Conservation (phyloP, 805 yeast genomes). For the Saccharomycopsis sp. region DNA sequence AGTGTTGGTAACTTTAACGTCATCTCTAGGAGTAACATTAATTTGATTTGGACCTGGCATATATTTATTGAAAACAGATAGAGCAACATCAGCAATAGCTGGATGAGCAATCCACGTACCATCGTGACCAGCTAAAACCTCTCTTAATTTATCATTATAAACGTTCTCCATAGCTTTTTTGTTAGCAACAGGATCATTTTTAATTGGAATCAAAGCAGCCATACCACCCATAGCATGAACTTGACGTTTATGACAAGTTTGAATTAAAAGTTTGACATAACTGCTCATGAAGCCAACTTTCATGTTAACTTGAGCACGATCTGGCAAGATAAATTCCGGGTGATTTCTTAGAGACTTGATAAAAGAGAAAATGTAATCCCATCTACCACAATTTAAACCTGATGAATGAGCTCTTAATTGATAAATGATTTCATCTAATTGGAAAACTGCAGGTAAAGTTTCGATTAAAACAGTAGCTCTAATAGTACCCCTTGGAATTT, state of each 20-base stretch:
- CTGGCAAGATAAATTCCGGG: conserved; percentile 57
- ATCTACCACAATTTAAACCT: conserved; percentile 70
- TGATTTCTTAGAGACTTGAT: conserved; percentile 60
- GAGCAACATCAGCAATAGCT: conserved; percentile 56
- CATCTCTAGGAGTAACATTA: conserved; percentile 39
- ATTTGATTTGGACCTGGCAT: conserved; percentile 74
- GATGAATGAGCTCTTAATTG: conserved; percentile 66
- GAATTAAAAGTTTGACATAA: conserved; percentile 56
- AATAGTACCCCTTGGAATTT: conserved; percentile 60
- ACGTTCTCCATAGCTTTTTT: conserved; percentile 61
- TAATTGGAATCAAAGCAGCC: conserved; percentile 75
- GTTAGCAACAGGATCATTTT: conserved; percentile 55
- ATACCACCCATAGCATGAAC: conserved; percentile 76
- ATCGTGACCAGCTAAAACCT: conserved; percentile 63
- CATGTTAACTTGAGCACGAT: conserved; percentile 65
- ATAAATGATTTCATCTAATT: conserved; percentile 72
- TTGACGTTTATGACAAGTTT: conserved; percentile 65
- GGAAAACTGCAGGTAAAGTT: conserved; percentile 67
- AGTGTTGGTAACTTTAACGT: conserved; percentile 45
- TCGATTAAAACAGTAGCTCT: conserved; percentile 68
- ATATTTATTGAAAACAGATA: conserved; percentile 63
- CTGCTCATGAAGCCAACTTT: conserved; percentile 61
- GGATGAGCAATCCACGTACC: conserved; percentile 80
- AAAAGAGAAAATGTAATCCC: conserved; percentile 71
- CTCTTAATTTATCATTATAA: conserved; percentile 59